These are phyloP conservation scores for Geosiphon pyriformis DNA, from an alignment of 192 early-diverging fungal species.

Conservation along the genomic window DNA sequence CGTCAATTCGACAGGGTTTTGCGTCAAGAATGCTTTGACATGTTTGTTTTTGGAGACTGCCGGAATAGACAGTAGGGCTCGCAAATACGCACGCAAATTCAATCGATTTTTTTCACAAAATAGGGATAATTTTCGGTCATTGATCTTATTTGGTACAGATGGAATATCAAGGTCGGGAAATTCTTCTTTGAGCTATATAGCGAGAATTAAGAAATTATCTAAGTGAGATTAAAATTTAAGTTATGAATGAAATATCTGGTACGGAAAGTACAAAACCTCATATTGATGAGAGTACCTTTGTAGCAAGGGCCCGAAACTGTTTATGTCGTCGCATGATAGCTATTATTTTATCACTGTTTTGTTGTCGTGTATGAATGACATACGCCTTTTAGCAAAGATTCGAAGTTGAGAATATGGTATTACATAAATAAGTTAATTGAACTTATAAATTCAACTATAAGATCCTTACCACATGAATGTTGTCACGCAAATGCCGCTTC, in stretches of 20 bases:
- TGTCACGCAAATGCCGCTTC: constrained; percentile 39
- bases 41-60: constrained; percentile 27
- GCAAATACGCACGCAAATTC: constrained; percentile 40
- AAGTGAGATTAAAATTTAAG: background rate
- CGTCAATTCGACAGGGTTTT: constrained; percentile 32
- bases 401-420: no score
- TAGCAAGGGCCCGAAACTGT: constrained; percentile 40
- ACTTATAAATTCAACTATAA: background rate
- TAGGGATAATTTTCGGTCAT: constrained; percentile 24
- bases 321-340: constrained; percentile 43
- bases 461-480: constrained; percentile 35
- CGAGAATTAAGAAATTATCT: background rate
- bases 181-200: constrained; percentile 32
- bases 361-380: constrained; percentile 32
- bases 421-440: no score
- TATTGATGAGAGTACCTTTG: no score
- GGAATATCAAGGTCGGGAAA: constrained; percentile 46
- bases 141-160: constrained; percentile 34
- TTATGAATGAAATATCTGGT: background rate
- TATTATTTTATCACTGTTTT: constrained; percentile 22
- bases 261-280: no score
- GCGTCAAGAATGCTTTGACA: constrained; percentile 39
- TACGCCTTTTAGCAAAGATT: constrained; percentile 40
- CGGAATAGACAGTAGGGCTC: constrained; percentile 29
- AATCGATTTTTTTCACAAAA: constrained; percentile 48